Evolutionary conservation across 2,329 filamentous ascomycete genomes (phyloP), one percentile per base, ranked within the genome.

Genomic region (Aspergillus tamarii): DNA sequence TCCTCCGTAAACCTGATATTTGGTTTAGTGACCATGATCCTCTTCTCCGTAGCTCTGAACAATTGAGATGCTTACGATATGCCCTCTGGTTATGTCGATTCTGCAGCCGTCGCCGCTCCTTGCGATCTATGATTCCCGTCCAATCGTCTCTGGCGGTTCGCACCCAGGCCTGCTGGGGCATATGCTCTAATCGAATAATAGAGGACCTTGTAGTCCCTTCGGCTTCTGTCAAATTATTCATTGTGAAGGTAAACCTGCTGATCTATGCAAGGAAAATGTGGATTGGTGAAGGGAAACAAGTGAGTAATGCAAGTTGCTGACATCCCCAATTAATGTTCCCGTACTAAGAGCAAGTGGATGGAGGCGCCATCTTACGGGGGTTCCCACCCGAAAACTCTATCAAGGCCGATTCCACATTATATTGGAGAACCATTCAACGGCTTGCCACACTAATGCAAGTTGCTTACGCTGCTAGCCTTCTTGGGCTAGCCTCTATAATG

Each of bases 51-150:
- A 1, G n/a, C 6, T 30, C 21, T 12, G 19, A 11, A 23, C 8
- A 32, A 9, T 30, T 5, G 41, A 4, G 19, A 2, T n/a, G 59
- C 67, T 30, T 61, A 72, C 70, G 66, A 36, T 70, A 73, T 14
- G 66, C 66, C 32, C 72, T 60, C 52, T 73, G 70, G 53, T 73
- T 74, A 41, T 70, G 59, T n/a, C 73, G 66, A 55, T 74, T 74
- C 63, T 74, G 73, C 55, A 74, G 46, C 50, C 62, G 69, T 28
- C 73, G 66, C 30, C 73, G 61, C 50, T 71, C 62, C 23, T 59
- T 67, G 36, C 62, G 68, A 58, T 72, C 62, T 19, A 68, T 67
- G 5, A 70, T 58, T 4, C 73, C 73, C 12, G 69, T 72, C 73
- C 73, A 74, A 52, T 73, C 66, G 55, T 73, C 72, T 19, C 67